These are phyloP conservation scores for Neurospora africana DNA, from an alignment of 495 filamentous ascomycete species.

Conservation along the genomic window DNA sequence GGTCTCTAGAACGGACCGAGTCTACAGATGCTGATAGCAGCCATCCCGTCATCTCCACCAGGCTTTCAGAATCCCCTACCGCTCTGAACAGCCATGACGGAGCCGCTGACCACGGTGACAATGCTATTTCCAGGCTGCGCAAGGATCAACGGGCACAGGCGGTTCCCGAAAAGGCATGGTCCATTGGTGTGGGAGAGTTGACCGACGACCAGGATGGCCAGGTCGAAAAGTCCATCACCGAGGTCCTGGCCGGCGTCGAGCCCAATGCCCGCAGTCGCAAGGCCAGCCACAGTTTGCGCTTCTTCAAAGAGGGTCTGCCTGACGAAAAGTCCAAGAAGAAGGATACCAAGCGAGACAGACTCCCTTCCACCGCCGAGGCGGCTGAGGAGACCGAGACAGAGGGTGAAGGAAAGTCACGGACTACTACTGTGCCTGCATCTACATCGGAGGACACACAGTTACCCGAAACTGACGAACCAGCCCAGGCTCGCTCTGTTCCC, in stretches of 20 bases:
- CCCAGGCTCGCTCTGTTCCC: constrained; percentile 6
- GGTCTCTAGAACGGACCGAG: constrained; percentile 33
- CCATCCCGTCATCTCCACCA: constrained; percentile 7
- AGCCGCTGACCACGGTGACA: constrained; percentile 12
- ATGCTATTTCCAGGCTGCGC: constrained; percentile 28
- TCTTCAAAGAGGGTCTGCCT: constrained; percentile 85
- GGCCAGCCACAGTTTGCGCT: constrained; percentile 79
- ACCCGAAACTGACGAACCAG: neutral
- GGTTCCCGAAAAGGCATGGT: constrained; percentile 45
- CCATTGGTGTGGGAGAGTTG: constrained; percentile 36
- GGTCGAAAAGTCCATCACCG: constrained; percentile 78
- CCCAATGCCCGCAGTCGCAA: constrained; percentile 81
- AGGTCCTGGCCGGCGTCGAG: constrained; percentile 65
- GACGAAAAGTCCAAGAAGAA: constrained; percentile 38
- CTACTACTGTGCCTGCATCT: neutral
- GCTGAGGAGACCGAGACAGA: constrained; percentile 6
- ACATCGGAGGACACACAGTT: constrained; percentile 2
- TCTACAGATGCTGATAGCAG: constrained; percentile 3
- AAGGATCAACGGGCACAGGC: constrained; percentile 32
- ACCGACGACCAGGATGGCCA: constrained; percentile 33
- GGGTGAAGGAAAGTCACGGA: neutral
- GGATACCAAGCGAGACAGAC: constrained; percentile 29
- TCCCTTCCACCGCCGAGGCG: constrained; percentile 13
- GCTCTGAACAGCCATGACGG: constrained; percentile 7
- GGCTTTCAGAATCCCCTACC: constrained; percentile 7